phyloP scores from a whole-genome alignment of 1,284 basidiomycete species.

The Lignosus rhinocerotis region DNA sequence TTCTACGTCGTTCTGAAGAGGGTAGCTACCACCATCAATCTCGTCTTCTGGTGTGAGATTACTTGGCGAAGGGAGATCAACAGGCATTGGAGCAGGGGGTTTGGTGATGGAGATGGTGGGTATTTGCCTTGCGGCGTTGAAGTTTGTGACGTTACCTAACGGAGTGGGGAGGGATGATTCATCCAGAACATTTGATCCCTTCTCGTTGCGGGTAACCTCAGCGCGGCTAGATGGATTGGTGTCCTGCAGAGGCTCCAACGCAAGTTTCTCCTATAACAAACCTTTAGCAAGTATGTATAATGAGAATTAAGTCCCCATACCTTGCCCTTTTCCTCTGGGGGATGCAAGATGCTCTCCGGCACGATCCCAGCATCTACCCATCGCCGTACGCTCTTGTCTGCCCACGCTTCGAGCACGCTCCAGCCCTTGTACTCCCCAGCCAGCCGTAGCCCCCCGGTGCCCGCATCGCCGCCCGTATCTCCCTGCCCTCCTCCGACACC shows the following conservation, averaged over 20 bases:
- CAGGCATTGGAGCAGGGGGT: slow-evolving; percentile 65
- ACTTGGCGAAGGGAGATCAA: slow-evolving; percentile 61
- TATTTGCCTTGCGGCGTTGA: slow-evolving; percentile 28
- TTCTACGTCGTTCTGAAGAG: slow-evolving; percentile 41
- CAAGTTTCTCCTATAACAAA: slow-evolving; percentile 25
- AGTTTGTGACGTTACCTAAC: slow-evolving; percentile 27
- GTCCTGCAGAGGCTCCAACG: slow-evolving; percentile 27
- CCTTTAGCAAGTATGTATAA: not conserved
- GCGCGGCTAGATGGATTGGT: slow-evolving; percentile 33
- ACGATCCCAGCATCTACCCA: slow-evolving; percentile 83
- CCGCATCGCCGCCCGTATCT: slow-evolving; percentile 73
- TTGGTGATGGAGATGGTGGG: slow-evolving; percentile 67
- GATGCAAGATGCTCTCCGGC: slow-evolving; percentile 38
- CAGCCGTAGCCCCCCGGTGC: slow-evolving; percentile 66
- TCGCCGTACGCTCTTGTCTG: slow-evolving; percentile 79
- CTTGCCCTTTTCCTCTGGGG: slow-evolving; percentile 48
- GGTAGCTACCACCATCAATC: slow-evolving; percentile 44
- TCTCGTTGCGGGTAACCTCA: slow-evolving; percentile 38
- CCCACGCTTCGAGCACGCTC: slow-evolving; percentile 90
- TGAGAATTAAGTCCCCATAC: slow-evolving; percentile 32
- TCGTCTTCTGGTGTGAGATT: slow-evolving; percentile 52
- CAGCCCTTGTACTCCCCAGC: slow-evolving; percentile 86
- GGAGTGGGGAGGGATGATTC: slow-evolving; percentile 24
- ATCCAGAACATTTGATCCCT: slow-evolving; percentile 22
- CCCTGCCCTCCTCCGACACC: slow-evolving; percentile 73